These are phyloP conservation scores for Psilocybe cyanescens DNA, from an alignment of 768 basidiomycete species.

Conservation along the genomic window DNA sequence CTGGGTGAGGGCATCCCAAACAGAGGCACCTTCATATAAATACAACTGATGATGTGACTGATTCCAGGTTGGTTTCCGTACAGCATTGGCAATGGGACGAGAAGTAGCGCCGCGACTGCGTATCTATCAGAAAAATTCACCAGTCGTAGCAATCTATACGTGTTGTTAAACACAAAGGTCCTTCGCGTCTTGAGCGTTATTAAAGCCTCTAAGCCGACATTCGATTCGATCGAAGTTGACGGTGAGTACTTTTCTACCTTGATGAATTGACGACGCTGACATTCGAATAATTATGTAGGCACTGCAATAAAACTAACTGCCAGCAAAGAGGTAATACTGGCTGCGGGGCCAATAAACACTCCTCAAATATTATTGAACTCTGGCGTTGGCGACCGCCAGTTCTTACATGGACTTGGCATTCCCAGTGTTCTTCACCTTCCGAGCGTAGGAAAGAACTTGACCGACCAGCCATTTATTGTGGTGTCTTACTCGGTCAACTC, in stretches of 20 bases:
- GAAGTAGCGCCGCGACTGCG: slow-evolving; percentile 28
- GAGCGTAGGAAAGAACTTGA: slow-evolving; percentile 22
- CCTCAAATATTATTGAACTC: slow-evolving; percentile 25
- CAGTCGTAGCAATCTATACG: slow-evolving; percentile 29
- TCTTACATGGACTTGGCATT: slow-evolving; percentile 15
- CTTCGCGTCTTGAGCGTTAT: slow-evolving; percentile 16
- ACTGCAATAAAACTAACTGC: slow-evolving; percentile 30
- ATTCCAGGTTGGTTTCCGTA: slow-evolving; percentile 24
- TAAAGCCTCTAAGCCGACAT: slow-evolving; percentile 2
- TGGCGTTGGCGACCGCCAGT: slow-evolving; percentile 20
- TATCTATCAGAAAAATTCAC: slow-evolving; percentile 26
- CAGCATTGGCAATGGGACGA: slow-evolving; percentile 22
- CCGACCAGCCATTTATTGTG: slow-evolving; percentile 12
- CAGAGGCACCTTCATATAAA: background rate
- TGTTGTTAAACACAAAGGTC: slow-evolving; percentile 31
- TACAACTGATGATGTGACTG: background rate
- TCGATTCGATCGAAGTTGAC: slow-evolving; percentile 8
- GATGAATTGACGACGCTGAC: background rate
- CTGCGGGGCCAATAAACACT: slow-evolving; percentile 18
- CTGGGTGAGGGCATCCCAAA: background rate
- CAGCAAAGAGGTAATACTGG: slow-evolving; percentile 38
- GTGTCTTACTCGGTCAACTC: slow-evolving; percentile 9
- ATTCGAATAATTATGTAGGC: background rate
- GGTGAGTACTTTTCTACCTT: slow-evolving; percentile 6
- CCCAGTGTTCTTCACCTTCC: slow-evolving; percentile 16